phyloP scores from a whole-genome alignment of 2,329 filamentous ascomycete genomes.

The Fusarium sarcochroum region DNA sequence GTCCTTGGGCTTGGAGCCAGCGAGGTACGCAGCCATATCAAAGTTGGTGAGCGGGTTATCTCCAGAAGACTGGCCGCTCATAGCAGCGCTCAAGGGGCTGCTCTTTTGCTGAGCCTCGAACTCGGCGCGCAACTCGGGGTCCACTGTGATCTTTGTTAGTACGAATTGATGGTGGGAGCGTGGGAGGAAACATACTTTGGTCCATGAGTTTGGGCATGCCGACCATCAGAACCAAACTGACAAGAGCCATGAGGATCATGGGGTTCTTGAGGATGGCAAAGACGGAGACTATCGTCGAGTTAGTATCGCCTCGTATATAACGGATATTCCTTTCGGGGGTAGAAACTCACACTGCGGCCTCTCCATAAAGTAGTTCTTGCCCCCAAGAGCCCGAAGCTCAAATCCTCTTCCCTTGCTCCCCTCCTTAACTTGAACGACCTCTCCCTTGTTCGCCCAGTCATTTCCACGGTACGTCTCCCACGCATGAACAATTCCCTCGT shows the following conservation, averaged over 20 bases:
- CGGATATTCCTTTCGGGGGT: too few relatives aligned
- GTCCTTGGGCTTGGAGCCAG: conserved; percentile 66
- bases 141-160: conserved; percentile 73
- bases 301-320: background rate
- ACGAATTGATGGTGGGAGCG: background rate
- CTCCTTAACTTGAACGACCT: conserved; percentile 63
- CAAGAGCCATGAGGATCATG: conserved; percentile 93
- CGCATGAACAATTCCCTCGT: conserved; percentile 66
- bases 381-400: conserved; percentile 71
- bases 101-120: conserved; percentile 91
- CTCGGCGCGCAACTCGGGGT: conserved; percentile 93
- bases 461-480: conserved; percentile 93
- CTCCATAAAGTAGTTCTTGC: conserved; percentile 83
- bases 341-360: conserved; percentile 78
- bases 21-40: conserved; percentile 74
- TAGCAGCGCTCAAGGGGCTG: conserved; percentile 73
- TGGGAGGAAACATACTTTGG: conserved; percentile 77
- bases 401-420: conserved; percentile 62
- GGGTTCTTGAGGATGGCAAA: conserved; percentile 90
- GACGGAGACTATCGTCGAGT: conserved; percentile 73
- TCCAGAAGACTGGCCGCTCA: conserved; percentile 54
- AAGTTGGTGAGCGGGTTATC: conserved; percentile 67
- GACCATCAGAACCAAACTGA: conserved; percentile 86
- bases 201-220: conserved; percentile 97
- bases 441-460: conserved; percentile 89